These are phyloP conservation scores for Candida awuae DNA, from an alignment of 805 yeast species.

Conservation along the genomic window DNA sequence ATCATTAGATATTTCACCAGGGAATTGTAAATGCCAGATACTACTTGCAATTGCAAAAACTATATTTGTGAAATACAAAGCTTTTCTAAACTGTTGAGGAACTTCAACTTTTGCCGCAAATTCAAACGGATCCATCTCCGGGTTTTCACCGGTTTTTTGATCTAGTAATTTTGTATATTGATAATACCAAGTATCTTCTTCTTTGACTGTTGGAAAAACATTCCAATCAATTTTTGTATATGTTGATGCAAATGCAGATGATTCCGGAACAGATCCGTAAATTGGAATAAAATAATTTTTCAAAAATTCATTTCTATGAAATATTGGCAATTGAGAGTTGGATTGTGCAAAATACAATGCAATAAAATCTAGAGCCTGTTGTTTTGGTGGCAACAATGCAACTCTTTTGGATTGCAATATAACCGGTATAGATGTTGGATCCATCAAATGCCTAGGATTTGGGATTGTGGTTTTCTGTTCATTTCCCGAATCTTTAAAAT, in stretches of 20 bases:
- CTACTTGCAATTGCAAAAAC: constrained; percentile 78
- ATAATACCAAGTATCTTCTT: constrained; percentile 40
- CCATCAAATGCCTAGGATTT: constrained; percentile 3
- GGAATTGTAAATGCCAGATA: constrained; percentile 60
- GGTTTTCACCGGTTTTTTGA: constrained; percentile 16
- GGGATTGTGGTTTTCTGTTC: neutral
- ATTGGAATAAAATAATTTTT: constrained; percentile 63
- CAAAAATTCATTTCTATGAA: constrained; percentile 75
- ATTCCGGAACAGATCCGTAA: constrained; percentile 57
- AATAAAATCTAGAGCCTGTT: constrained; percentile 58
- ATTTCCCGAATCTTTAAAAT: constrained; percentile 30
- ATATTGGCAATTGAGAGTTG: constrained; percentile 74
- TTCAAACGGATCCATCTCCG: constrained; percentile 26
- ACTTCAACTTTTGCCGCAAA: constrained; percentile 33
- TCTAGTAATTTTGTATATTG: constrained; percentile 33
- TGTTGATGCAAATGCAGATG: constrained; percentile 51
- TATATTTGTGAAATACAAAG: constrained; percentile 66
- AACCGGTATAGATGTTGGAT: constrained; percentile 8
- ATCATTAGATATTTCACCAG: constrained; percentile 57
- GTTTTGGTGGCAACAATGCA: constrained; percentile 59
- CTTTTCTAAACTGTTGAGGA: constrained; percentile 41
- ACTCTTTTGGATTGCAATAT: constrained; percentile 21
- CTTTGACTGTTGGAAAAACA: constrained; percentile 21
- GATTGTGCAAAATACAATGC: constrained; percentile 67
- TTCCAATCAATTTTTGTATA: constrained; percentile 38